Percentiles rank a stretch among this genome's conserved stretches.
Conservation (phyloP, 192 early-diverging fungal species). For the Coemansia sp. region DNA sequence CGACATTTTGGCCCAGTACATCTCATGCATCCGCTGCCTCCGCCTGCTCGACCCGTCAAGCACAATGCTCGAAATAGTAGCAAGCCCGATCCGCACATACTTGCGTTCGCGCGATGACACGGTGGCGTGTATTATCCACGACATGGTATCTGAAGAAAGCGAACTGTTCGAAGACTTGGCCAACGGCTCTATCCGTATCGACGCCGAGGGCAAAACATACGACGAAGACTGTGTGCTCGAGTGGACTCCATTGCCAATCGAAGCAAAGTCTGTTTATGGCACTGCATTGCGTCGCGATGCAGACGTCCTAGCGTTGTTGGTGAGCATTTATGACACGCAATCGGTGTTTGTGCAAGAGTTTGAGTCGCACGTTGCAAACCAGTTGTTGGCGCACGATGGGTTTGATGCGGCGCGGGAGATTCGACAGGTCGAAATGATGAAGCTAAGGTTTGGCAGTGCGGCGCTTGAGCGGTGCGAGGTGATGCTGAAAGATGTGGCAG, state of each 20-base stretch:
- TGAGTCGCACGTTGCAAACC: conserved; percentile 57
- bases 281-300: conserved; percentile 38
- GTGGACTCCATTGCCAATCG: conserved; percentile 67
- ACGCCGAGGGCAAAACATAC: conserved; percentile 50
- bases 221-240: conserved; percentile 53
- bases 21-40: conserved; percentile 67
- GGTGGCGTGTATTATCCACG: conserved; percentile 64
- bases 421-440: conserved; percentile 70
- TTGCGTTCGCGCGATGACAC: conserved; percentile 65
- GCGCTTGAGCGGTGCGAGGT: conserved; percentile 71
- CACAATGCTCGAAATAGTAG: conserved; percentile 64
- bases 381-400: conserved; percentile 52
- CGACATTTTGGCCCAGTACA: conserved; percentile 71
- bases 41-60: conserved; percentile 68
- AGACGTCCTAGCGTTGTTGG: conserved; percentile 69
- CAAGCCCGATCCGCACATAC: conserved; percentile 60
- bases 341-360: conserved; percentile 74
- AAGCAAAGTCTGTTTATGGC: conserved; percentile 45
- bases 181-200: not conserved
- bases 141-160: conserved; percentile 65
- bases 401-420: conserved; percentile 63
- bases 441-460: conserved; percentile 65
- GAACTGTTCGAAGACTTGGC: conserved; percentile 56
- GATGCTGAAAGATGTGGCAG: conserved; percentile 78
- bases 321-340: conserved; percentile 68